Conservation (phyloP, 805 yeast species). For the Clavispora phyllophila region DNA sequence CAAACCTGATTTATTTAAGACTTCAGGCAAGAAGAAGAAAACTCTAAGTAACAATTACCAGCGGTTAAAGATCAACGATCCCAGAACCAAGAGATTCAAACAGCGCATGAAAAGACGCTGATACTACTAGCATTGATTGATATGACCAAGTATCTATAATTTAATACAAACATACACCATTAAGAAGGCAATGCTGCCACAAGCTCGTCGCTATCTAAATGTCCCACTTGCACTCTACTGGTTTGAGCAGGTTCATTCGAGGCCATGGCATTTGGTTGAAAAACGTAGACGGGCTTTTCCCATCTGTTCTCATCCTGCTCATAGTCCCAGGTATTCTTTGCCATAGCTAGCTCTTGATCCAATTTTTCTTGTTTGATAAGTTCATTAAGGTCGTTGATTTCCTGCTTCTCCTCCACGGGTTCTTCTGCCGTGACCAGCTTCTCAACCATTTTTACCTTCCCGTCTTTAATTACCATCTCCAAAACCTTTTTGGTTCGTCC, state of each 20-base stretch:
- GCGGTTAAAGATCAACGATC: conserved; percentile 47
- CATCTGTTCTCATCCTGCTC: conserved; percentile 50
- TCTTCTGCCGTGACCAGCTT: conserved; percentile 20
- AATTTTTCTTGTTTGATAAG: conserved; percentile 19
- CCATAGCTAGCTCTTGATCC: conserved; percentile 24
- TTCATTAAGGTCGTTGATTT: conserved; percentile 36
- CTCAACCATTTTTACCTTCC: conserved; percentile 68
- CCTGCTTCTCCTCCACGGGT: conserved; percentile 30
- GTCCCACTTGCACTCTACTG: conserved; percentile 11
- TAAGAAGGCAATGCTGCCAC: conserved; percentile 13
- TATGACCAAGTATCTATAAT: not conserved
- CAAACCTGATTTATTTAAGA: conserved; percentile 15
- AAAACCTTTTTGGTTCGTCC: conserved; percentile 76
- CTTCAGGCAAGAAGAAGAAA: conserved; percentile 14
- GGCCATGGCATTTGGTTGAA: not conserved
- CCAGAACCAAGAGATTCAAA: conserved; percentile 36
- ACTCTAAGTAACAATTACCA: conserved; percentile 47
- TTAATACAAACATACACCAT: not conserved
- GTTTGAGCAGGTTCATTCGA: not conserved
- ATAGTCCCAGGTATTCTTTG: conserved; percentile 54
- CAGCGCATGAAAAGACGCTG: conserved; percentile 33
- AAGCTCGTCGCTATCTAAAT: conserved; percentile 11
- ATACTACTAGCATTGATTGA: not conserved
- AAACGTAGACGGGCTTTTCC: conserved; percentile 46
- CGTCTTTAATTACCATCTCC: conserved; percentile 74